These are phyloP conservation scores for Cercophora samala DNA, from an alignment of 495 filamentous ascomycete species.

Conservation along the genomic window DNA sequence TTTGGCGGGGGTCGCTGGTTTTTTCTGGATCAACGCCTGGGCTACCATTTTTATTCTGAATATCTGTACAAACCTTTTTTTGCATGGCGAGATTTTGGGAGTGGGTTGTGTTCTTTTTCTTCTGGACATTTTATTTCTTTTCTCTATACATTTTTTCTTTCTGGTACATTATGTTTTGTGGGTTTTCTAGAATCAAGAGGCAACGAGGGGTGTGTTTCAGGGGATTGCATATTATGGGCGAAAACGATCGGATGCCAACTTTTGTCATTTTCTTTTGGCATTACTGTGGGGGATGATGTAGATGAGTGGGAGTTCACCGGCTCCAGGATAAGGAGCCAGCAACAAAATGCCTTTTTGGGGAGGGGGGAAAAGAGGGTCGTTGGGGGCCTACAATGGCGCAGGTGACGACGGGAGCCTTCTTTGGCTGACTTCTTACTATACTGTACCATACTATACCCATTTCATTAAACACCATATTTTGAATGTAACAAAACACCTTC, in stretches of 20 bases:
- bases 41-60: neutral
- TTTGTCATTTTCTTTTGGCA: neutral
- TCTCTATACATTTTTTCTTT: slow-evolving; percentile 4
- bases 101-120: neutral
- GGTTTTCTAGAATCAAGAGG: neutral
- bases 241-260: neutral
- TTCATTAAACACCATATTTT: neutral
- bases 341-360: too few relatives aligned
- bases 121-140: neutral
- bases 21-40: neutral
- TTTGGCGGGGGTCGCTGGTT: neutral
- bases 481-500: neutral
- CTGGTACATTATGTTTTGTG: neutral
- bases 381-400: neutral
- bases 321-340: neutral
- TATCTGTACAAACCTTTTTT: slow-evolving; percentile 7
- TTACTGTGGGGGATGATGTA: neutral
- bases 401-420: neutral
- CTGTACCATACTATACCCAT: neutral
- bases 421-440: too few relatives aligned
- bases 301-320: neutral
- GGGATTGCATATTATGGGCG: neutral
- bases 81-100: neutral
- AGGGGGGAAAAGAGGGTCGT: neutral
- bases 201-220: neutral